Evolutionary conservation across 2,329 filamentous ascomycete species (phyloP).

Genomic region (Xylaria sp.): DNA sequence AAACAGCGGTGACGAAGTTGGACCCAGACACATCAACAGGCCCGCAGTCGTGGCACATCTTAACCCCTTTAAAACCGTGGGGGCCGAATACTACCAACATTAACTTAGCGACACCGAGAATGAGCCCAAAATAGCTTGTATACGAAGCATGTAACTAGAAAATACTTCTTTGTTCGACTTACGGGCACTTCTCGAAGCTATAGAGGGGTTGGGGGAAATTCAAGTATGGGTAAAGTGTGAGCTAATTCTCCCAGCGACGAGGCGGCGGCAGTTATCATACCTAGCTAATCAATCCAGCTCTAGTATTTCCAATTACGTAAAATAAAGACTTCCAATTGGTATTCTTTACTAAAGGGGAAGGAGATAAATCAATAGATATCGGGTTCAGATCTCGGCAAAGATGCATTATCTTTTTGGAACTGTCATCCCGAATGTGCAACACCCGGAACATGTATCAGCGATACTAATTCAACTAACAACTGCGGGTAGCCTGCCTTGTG

Average conservation of each 20-base stretch:
- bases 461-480: not conserved
- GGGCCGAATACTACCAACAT: not conserved
- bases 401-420: too few species aligned
- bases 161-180: not conserved
- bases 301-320: too few species aligned
- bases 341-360: too few species aligned
- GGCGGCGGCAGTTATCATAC: too few species aligned
- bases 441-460: too few species aligned
- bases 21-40: not conserved
- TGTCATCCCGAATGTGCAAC: too few species aligned
- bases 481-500: not conserved
- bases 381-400: too few species aligned
- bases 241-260: not conserved
- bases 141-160: not conserved
- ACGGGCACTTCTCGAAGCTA: not conserved
- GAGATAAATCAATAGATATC: too few species aligned
- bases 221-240: not conserved
- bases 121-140: not conserved
- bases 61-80: not conserved
- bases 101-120: not conserved
- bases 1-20: too few species aligned
- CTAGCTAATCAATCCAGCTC: too few species aligned
- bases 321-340: too few species aligned
- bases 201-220: not conserved
- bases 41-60: not conserved